Evolutionary conservation across 1,284 basidiomycete genomes (phyloP), one percentile per base, ranked within the genome.

Genomic region (Ceratobasidium sp.): DNA sequence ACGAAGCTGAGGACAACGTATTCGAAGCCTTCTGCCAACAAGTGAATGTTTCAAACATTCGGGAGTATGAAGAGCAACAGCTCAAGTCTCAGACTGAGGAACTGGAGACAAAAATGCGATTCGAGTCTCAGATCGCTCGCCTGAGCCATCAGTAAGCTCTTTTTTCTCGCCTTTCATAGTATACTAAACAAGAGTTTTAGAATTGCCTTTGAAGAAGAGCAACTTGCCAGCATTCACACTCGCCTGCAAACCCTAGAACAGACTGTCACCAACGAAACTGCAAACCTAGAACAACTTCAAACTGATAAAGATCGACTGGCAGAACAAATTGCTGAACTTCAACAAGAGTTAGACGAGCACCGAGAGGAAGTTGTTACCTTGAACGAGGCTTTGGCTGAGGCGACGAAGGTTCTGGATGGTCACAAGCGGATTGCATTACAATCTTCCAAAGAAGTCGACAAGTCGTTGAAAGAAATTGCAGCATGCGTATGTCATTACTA

Each of bases 1-100:
- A 95, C 77, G 83, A 82, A 11, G 95, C 91, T 0, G 97, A 98
- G 79, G 94, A 96, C 77, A 83, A 82, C 1, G 84, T 98, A 23
- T 99, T 98, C 79, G 84, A 80, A 0, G 81, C 82, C 2, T 99
- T 99, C 83, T 98, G 97, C 80, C 80, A 81, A 44, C 87, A 88
- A 72, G 96, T 99, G 77, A 88, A 90, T 5, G 91, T 98, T 9
- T 80, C 82, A 41, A 90, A 92, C 82, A 96, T 99, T 75, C 90
- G 97, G 52, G 95, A 98, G 76, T 99, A 98, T 80, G 97, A 99
- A 82, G 92, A 95, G 79, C 88, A 93, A 21, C 96, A 98, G 79
- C 85, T 98, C 38, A 93, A 91, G 80, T 87, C 93, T 26, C 93
- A 93, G 0, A 89, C 95, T 79, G 91, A 93, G 77, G 95, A 96